These are phyloP conservation scores for Rhytidiadelphus loreus DNA, from an alignment of 225 moss, liverwort and hornwort genomes.

Conservation along the genomic window DNA sequence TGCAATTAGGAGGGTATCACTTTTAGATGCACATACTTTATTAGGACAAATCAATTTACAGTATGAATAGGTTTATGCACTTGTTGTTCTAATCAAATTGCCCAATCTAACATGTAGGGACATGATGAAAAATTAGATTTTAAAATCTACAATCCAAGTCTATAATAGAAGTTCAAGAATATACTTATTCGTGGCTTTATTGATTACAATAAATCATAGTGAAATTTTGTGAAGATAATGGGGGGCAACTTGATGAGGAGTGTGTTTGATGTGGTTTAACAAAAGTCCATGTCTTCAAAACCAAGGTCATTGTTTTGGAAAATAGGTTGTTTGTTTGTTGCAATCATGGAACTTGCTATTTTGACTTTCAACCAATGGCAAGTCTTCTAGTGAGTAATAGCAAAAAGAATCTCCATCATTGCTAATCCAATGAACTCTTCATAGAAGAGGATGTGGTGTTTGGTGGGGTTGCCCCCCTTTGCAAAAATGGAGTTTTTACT, in stretches of 20 bases:
- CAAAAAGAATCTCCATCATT: neutral
- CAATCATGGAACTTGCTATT: rapidly evolving
- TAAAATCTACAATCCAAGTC: rapidly evolving
- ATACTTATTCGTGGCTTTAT: no score
- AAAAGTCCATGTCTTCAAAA: neutral
- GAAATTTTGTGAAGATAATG: neutral
- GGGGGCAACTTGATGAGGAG: no score
- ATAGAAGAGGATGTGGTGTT: neutral
- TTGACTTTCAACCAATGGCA: neutral
- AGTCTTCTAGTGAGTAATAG: neutral
- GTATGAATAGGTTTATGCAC: neutral
- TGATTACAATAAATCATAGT: rapidly evolving
- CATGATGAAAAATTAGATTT: neutral
- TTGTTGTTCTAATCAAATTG: neutral
- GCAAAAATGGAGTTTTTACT: neutral
- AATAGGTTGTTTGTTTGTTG: neutral
- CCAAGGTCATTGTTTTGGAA: neutral
- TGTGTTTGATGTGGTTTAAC: rapidly evolving
- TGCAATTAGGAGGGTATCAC: no score
- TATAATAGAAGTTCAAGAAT: neutral
- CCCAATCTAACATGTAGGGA: rapidly evolving
- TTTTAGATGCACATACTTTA: no score
- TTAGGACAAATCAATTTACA: neutral
- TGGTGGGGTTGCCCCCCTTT: rapidly evolving
- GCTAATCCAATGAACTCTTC: neutral